Conservation (phyloP, 2,329 filamentous ascomycete genomes). For the Xylariaceae sp. region DNA sequence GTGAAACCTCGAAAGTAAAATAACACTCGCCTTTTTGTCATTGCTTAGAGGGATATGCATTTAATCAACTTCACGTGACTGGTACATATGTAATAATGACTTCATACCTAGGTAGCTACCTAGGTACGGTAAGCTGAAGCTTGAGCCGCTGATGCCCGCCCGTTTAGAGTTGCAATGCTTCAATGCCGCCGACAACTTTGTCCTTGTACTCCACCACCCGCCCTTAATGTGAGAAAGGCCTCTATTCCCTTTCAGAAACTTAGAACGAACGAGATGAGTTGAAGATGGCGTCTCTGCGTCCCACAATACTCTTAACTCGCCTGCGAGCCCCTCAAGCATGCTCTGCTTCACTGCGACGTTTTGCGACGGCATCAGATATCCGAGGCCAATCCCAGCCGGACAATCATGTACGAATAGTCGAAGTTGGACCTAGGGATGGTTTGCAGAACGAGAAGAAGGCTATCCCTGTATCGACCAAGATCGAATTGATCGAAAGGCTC, state of each 20-base stretch:
- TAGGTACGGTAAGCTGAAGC: background rate
- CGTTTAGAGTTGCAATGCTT: slow-evolving; percentile 2
- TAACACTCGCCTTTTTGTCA: background rate
- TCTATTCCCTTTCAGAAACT: background rate
- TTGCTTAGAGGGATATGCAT: background rate
- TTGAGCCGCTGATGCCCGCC: slow-evolving; percentile 30
- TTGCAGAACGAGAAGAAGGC: slow-evolving; percentile 70
- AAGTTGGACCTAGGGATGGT: slow-evolving; percentile 73
- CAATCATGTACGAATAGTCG: slow-evolving; percentile 58
- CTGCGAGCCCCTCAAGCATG: slow-evolving; percentile 28
- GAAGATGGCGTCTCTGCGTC: slow-evolving; percentile 42
- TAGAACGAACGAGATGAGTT: slow-evolving; percentile 33
- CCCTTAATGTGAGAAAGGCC: background rate
- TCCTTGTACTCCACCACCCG: background rate
- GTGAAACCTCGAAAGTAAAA: too few relatives aligned
- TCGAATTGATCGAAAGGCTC: slow-evolving; percentile 66
- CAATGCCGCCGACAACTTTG: background rate
- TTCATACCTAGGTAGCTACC: slow-evolving; percentile 16
- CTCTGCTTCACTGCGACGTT: slow-evolving; percentile 32
- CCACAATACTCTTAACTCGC: slow-evolving; percentile 39
- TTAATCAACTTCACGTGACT: background rate
- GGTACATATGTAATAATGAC: slow-evolving; percentile 6
- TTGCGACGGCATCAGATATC: slow-evolving; percentile 43
- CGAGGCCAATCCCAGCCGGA: slow-evolving; percentile 34
- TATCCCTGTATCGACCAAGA: slow-evolving; percentile 66